Percentiles rank a stretch among this genome's conserved stretches.
Evolutionary conservation across 176 grass and related monocot genomes (phyloP).

Genomic region (Musa troglodytarum): DNA sequence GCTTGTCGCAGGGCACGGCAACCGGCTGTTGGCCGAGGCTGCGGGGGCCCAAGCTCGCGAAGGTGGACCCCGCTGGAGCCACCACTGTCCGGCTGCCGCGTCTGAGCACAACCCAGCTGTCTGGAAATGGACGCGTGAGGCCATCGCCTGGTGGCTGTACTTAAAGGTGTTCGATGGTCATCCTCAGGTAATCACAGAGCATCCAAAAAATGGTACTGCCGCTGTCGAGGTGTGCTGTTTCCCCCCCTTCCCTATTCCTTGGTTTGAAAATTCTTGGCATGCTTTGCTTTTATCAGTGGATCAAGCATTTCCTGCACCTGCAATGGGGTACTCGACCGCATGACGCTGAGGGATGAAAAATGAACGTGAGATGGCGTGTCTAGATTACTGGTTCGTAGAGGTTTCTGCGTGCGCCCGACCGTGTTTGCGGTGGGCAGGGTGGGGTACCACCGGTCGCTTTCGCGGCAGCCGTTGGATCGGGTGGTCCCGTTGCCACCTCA

Average conservation of each 20-base stretch:
- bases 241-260: too few relatives aligned
- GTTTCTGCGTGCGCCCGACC: too few relatives aligned
- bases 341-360: too few relatives aligned
- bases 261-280: background rate
- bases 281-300: background rate
- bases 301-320: too few relatives aligned
- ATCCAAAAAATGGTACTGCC: background rate
- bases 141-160: background rate
- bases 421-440: too few relatives aligned
- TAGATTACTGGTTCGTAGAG: too few relatives aligned
- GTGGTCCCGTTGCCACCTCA: background rate
- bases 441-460: background rate
- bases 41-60: background rate
- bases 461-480: background rate
- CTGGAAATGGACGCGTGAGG: conserved; percentile 1
- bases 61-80: background rate
- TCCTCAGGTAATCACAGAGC: background rate
- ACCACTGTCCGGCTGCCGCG: background rate
- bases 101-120: background rate
- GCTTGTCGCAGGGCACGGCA: background rate
- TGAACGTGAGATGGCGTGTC: too few relatives aligned
- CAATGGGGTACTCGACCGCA: too few relatives aligned
- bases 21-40: background rate
- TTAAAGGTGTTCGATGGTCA: background rate
- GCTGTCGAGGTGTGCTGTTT: background rate